Evolutionary conservation across 129 eudicot species (phyloP), one percentile per base, ranked within the genome.

Genomic region (Arctium minus): DNA sequence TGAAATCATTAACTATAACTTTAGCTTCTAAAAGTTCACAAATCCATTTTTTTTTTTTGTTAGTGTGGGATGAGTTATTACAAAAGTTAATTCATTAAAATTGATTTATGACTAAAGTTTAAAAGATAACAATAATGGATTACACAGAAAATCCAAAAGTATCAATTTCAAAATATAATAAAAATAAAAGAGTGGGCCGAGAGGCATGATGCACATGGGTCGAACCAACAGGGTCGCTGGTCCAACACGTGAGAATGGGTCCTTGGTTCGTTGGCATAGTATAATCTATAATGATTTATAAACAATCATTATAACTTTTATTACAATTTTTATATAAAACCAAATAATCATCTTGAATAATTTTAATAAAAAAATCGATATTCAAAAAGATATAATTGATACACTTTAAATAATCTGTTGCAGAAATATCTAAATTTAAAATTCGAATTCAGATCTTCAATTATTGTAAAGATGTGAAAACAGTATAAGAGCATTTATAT

Each of bases 171-270:
- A 27, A 67, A 27, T 65, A 67, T 11, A 67, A 67, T 67, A 67
- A 18, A 42, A 69, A 42, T 15, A 12, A 8, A 31, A 31, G 33
- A 69, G 75, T 69, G 83, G 76, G 32, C 56, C 50, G 67, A 12
- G 31, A 79, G 68, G 15, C 10, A 11, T 79, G 75, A 79, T 42
- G 40, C 75, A 79, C 68, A 31, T 70, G 75, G 76, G 75, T 67
- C 62, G 38, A 67, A 15, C 11, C 11, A 68, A 65, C 70, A 65
- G 32, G 12, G 82, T 50, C 69, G 50, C 48, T 50, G 68, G 17
- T 71, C 75, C 33, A 17, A 69, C 76, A 44, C 67, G 82, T 79
- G 83, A 69, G 50, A 68, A 79, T 79, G 83, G 83, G 83, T 70
- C 83, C 83, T n/a, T 44, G 56, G 48, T 79, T 60, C 12, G 46